Conservation (phyloP, 2,329 filamentous ascomycete species). For the Metarhizium album region DNA sequence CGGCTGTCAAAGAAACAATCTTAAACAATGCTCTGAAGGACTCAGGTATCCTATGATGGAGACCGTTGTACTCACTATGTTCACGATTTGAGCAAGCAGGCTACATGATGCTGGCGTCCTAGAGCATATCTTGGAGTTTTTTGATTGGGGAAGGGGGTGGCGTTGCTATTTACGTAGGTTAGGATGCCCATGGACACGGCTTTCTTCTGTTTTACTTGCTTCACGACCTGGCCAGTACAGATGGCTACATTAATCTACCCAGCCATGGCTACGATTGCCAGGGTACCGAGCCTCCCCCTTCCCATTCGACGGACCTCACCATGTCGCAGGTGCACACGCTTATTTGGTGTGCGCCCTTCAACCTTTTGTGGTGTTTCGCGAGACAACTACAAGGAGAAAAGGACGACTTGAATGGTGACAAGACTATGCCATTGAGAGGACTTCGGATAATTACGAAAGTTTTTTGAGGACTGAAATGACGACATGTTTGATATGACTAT, state of each 20-base stretch:
- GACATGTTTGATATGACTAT: constrained; percentile 5
- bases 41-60: constrained; percentile 75
- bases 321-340: neutral
- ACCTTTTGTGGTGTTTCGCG: neutral
- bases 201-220: neutral
- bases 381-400: neutral
- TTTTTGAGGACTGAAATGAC: constrained; percentile 1
- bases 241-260: neutral
- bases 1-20: constrained; percentile 97
- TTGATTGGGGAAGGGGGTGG: too few species aligned
- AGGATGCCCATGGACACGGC: neutral
- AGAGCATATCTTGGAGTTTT: constrained; percentile 11
- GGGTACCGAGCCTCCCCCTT: neutral
- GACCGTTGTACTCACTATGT: constrained; percentile 3
- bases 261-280: neutral
- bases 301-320: neutral
- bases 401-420: neutral
- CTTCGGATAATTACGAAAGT: neutral
- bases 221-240: neutral
- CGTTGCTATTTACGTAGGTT: neutral
- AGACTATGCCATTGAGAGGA: neutral
- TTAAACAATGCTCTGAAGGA: constrained; percentile 97
- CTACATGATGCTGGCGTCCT: constrained; percentile 12
- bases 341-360: neutral
- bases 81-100: constrained; percentile 9